Evolutionary conservation across 2,329 filamentous ascomycete genomes (phyloP).

Genomic region (Ophiognomonia clavigignenti-juglandacearum): DNA sequence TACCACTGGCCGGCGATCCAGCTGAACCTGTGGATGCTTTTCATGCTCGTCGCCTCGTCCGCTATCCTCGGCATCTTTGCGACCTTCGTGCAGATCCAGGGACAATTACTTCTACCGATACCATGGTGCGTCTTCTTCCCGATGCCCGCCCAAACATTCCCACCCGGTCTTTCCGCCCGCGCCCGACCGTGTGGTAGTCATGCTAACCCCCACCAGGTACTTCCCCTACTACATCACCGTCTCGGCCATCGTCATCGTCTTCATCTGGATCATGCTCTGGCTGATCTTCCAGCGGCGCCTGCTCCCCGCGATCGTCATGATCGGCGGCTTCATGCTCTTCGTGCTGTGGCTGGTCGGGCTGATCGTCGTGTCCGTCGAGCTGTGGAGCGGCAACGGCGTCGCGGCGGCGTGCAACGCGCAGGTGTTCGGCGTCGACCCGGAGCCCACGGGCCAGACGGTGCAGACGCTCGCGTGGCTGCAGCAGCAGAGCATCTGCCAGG

Average conservation of each 20-base stretch:
- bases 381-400: conserved; percentile 56
- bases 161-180: no score
- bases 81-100: conserved; percentile 55
- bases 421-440: conserved; percentile 48
- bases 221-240: conserved; percentile 63
- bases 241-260: conserved; percentile 55
- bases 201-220: conserved; percentile 46
- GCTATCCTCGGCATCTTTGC: conserved; percentile 58
- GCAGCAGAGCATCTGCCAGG: conserved; percentile 59
- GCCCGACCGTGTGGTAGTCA: no score
- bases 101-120: conserved; percentile 46
- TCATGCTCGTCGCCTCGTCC: conserved; percentile 57
- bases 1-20: conserved; percentile 67
- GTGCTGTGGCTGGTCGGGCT: conserved; percentile 64
- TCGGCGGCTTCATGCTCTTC: conserved; percentile 62
- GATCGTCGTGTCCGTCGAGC: conserved; percentile 55
- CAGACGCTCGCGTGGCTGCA: conserved; percentile 59
- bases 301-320: conserved; percentile 56
- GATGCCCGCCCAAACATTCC: no score
- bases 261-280: conserved; percentile 60
- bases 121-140: conserved; percentile 50
- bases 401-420: conserved; percentile 54
- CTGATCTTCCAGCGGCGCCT: conserved; percentile 58
- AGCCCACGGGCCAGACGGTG: conserved; percentile 45
- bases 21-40: conserved; percentile 62